Base-by-base conservation (phyloP, 371 early-diverging fungal genomes). In the Saksenaea oblongispora region DNA sequence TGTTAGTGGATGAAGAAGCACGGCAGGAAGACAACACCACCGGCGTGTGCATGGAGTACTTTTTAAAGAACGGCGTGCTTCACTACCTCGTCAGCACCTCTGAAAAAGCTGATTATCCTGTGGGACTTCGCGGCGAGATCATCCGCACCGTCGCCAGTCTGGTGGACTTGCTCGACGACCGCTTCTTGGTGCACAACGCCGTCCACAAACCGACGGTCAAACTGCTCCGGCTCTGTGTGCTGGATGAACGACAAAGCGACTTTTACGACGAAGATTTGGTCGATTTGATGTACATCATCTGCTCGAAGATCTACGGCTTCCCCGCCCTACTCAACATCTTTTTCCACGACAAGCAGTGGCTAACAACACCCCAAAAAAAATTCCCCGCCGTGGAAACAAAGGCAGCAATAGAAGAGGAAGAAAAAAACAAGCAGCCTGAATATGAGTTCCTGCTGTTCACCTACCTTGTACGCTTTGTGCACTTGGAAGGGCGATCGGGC, bases 31-130 rank as follows among this genome's bases (percentile, higher is more conserved):
- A 86, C 41, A 80, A 78, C 34, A 79, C 84, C 1, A 89, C 89
- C 0, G 94, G 94, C 26, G 86, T 88, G 2, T 94, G 95, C 74
- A 94, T 93, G 83, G 96, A 95, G 66, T 88, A 89, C 56, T 87
- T 93, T 54, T 76, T 95, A 59, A 91, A 88, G 61, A 87, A 91
- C 68, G 85, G 86, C 60, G 82, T 95, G 55, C 78, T 96, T 24
- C 85, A 82, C 17, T 78, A 85, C 53, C 82, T 96, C 55, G 92
- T 94, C 58, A 73, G 76, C 41, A 83, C 92, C 47, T 87, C 93
- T 5, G 89, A 91, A 60, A 70, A 70, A 41, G 66, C 72, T 4
- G 95, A 95, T 71, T 76, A 82, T 59, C 95, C 95, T n/a, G 67
- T 75, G 11, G 95, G 95, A 24, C 87, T 92, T 65, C 83, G 91